phyloP scores from a whole-genome alignment of 148 eudicot genomes.

The Tetragonia tetragonoides region DNA sequence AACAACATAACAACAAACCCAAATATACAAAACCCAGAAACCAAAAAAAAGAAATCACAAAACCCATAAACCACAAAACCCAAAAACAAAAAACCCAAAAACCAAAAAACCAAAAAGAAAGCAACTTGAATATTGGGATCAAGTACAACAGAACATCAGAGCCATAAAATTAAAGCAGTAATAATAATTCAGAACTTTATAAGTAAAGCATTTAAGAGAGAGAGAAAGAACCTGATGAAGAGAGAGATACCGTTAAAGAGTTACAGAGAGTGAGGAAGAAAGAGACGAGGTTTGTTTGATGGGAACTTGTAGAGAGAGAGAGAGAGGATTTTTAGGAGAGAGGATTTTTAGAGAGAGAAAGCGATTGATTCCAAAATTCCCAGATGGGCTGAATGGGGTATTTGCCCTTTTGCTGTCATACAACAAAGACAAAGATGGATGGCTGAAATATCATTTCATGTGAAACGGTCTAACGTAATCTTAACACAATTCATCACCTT shows the following conservation, averaged over 20 bases:
- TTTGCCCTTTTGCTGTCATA: conserved; percentile 7
- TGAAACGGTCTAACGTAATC: neutral
- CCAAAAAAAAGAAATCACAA: too few relatives aligned
- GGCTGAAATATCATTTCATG: neutral
- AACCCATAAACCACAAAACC: too few relatives aligned
- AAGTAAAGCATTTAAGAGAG: neutral
- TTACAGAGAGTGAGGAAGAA: conserved; percentile 16
- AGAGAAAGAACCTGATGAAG: conserved; percentile 20
- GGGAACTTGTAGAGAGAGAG: conserved; percentile 23
- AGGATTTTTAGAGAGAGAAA: neutral
- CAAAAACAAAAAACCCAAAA: too few relatives aligned
- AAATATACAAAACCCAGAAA: too few relatives aligned
- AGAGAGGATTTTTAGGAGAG: neutral
- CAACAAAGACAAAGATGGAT: conserved; percentile 2
- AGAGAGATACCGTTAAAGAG: conserved; percentile 19
- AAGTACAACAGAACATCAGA: neutral
- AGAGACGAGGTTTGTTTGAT: neutral
- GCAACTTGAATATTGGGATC: neutral
- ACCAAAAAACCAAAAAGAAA: too few relatives aligned
- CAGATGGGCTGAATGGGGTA: neutral
- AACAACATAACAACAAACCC: too few relatives aligned
- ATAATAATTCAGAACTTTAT: neutral
- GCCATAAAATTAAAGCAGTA: neutral
- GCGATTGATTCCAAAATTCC: neutral
- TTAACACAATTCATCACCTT: neutral